Base-by-base conservation (phyloP, 2,329 filamentous ascomycete genomes). In the Dactylonectria macrodidyma region DNA sequence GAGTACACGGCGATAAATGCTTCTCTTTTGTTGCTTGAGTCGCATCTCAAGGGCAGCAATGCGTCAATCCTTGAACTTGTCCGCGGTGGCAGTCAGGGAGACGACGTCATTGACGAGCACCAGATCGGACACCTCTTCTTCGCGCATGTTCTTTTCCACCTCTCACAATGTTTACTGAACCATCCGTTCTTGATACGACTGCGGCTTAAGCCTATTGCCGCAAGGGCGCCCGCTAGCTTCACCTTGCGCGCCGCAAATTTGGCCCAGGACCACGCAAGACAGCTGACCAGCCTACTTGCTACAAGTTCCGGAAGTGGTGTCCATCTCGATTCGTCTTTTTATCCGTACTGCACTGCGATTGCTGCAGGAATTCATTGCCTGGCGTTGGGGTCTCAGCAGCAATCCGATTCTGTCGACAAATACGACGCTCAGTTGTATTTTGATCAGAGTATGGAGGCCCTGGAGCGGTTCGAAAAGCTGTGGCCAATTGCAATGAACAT, bases 141-240 rank as follows among this genome's bases (percentile, higher is more conserved):
- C 10, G 56, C 71, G 1, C 69, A 66, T 34, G 60, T 48, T 1
- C 47, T 73, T 3, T 71, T 71, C 26, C 63, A 73, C 47, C 59
- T 73, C 30, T 71, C 67, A 19, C 66, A 73, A n/a, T 88, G 85
- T 67, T 80, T 87, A 0, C 76, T 88, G 3, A 87, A 87, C 52
- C 86, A 88, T 66, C 86, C 86, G 0, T 80, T 87, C 8, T 74
- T 88, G 1, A 74, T 88, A 3, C 86, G 85, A 1, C 75, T 87
- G 11, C 81, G 84, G 38, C 77, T 87, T 4, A 46, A 48, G 3
- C 63, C 62, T 5, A 48, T 68, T 24, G 52, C 56, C 4, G 47
- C 56, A 3, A 63, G 59, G 19, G 66, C 64, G 3, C 62, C 68
- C 0, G 30, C 26, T 3, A 68, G 68, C 41, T 71, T 71, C 46